These are phyloP conservation scores for Aureobasidium sp. DNA, from an alignment of 2,329 filamentous ascomycete species.

Conservation along the genomic window DNA sequence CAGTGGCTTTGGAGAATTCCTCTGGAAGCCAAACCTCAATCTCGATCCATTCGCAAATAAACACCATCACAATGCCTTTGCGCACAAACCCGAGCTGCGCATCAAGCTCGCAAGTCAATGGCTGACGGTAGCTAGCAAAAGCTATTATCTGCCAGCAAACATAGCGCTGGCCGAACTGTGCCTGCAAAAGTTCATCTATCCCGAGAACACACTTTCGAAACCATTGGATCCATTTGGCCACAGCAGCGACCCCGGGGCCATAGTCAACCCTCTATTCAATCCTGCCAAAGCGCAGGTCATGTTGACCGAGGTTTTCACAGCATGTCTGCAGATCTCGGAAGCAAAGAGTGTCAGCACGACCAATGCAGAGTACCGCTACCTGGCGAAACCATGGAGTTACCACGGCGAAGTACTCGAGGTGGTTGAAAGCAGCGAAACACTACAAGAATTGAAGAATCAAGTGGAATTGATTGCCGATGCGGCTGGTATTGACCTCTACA, in stretches of 20 bases:
- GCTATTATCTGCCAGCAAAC: slow-evolving; percentile 24
- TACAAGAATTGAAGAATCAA: slow-evolving; percentile 20
- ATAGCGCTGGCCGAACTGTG: slow-evolving; percentile 22
- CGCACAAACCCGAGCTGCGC: slow-evolving; percentile 21
- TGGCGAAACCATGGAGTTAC: neutral
- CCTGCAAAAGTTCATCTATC: slow-evolving; percentile 19
- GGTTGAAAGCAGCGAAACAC: neutral
- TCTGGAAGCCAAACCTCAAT: neutral
- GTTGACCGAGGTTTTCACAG: neutral
- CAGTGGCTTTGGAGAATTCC: neutral
- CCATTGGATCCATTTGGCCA: slow-evolving; percentile 19
- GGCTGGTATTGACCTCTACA: slow-evolving; percentile 24
- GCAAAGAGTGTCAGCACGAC: neutral
- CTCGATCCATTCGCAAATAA: slow-evolving; percentile 19
- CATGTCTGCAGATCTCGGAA: neutral
- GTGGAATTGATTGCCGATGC: slow-evolving; percentile 26
- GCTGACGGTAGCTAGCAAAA: slow-evolving; percentile 20
- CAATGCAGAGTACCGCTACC: neutral
- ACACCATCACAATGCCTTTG: slow-evolving; percentile 25
- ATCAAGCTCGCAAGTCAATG: slow-evolving; percentile 24
- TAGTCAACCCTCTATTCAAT: slow-evolving; percentile 22
- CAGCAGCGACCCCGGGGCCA: slow-evolving; percentile 20
- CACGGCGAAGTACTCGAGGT: neutral
- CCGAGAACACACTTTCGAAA: neutral
- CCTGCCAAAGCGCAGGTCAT: slow-evolving; percentile 17